Conservation (phyloP, 1,284 basidiomycete genomes). For the Cutaneotrichosporon cutaneum region DNA sequence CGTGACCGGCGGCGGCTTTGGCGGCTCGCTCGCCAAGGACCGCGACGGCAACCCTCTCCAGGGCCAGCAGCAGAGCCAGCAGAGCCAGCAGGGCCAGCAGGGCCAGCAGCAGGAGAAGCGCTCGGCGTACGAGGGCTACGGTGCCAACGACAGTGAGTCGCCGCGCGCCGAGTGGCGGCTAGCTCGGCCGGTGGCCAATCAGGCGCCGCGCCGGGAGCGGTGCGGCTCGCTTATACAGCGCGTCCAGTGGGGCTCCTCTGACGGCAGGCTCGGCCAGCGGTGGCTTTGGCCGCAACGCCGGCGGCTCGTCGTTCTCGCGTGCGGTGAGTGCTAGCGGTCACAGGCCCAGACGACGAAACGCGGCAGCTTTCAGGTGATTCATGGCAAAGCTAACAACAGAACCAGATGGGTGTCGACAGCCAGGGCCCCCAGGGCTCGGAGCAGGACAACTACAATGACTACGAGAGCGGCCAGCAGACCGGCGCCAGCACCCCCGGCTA, state of each 20-base stretch:
- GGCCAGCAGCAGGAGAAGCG: constrained; percentile 2
- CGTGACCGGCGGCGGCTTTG: constrained; percentile 17
- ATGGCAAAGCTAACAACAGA: constrained; percentile 20
- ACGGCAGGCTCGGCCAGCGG: constrained; percentile 38
- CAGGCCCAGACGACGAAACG: no score
- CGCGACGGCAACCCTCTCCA: constrained; percentile 15
- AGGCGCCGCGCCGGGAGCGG: background rate
- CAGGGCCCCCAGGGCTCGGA: constrained; percentile 2
- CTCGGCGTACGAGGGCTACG: constrained; percentile 34
- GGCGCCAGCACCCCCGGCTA: constrained; percentile 42
- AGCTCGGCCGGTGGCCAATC: background rate
- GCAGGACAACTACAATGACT: constrained; percentile 20
- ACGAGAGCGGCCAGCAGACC: constrained; percentile 34
- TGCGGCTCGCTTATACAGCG: background rate
- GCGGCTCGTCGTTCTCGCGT: constrained; percentile 42
- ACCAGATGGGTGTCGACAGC: constrained; percentile 31
- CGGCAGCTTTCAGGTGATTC: no score
- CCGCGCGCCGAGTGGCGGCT: background rate
- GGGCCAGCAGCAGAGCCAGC: background rate
- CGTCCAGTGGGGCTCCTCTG: no score
- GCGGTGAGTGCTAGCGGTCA: constrained; percentile 18
- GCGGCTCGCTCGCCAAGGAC: constrained; percentile 19
- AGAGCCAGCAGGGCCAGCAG: background rate
- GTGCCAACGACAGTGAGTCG: constrained; percentile 33
- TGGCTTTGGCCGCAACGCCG: constrained; percentile 42